Evolutionary conservation across 1,284 basidiomycete species (phyloP).

Genomic region (Laetiporus sulphureus): DNA sequence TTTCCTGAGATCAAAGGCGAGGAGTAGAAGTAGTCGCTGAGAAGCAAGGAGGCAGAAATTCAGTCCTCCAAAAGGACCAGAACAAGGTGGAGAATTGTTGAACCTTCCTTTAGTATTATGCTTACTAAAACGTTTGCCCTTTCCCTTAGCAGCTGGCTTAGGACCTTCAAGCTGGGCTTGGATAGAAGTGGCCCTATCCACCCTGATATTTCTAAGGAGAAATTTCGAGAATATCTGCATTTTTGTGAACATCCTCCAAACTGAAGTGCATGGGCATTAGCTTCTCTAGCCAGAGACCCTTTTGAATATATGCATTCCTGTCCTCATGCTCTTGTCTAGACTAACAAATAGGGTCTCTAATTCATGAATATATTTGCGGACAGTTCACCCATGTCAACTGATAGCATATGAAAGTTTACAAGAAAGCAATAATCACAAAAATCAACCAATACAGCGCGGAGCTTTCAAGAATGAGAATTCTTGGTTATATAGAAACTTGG

Average conservation of each 20-base stretch:
- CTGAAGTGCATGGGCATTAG: slow-evolving; percentile 18
- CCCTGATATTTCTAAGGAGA: background rate
- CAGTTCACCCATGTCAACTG: slow-evolving; percentile 12
- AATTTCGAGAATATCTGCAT: slow-evolving; percentile 13
- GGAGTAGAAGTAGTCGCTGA: background rate
- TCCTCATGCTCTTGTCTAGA: slow-evolving; percentile 25
- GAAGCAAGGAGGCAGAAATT: no score
- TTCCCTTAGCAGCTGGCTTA: background rate
- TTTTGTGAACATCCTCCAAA: slow-evolving; percentile 10
- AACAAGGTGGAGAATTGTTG: no score
- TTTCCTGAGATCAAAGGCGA: background rate
- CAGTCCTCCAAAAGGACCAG: no score
- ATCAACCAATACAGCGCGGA: slow-evolving; percentile 25
- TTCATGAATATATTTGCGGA: slow-evolving; percentile 24
- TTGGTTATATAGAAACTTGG: slow-evolving; percentile 25
- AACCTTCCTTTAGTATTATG: background rate
- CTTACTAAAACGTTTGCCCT: background rate
- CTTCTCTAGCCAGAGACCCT: slow-evolving; percentile 21
- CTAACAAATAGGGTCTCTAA: slow-evolving; percentile 26
- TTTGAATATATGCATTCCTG: slow-evolving; percentile 21
- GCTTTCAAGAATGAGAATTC: slow-evolving; percentile 16
- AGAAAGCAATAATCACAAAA: slow-evolving; percentile 41
- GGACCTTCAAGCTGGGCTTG: background rate
- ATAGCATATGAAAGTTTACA: slow-evolving; percentile 23
- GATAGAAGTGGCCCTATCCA: background rate